Base-by-base conservation (phyloP, 441 rosid genomes). In the Jatropha podagrica region DNA sequence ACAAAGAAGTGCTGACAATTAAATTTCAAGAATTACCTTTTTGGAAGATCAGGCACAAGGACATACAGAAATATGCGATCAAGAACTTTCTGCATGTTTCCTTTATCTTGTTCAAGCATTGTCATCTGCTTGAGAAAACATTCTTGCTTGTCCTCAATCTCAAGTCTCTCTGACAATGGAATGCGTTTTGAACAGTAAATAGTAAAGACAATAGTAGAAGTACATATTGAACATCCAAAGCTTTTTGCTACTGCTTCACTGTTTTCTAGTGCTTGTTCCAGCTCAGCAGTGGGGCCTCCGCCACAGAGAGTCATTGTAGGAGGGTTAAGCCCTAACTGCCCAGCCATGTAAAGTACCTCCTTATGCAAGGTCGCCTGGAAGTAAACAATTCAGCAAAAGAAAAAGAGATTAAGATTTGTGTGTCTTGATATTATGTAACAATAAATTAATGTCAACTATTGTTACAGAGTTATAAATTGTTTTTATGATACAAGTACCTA, bases 311-410 rank as follows among this genome's bases (percentile, higher is more conserved):
- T 83, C 98, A 92, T 94, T 1, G 92, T 89, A 56, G 98, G 91
- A 78, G 98, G 98, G 79, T 90, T 91, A 71, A 96, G 95, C 42
- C 98, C 98, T 86, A 94, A 80, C 77, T 96, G 99, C 55, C 99
- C 97, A 81, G 99, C 98, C 98, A 94, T 96, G 87, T 90, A 84
- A 64, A 96, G 92, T 64, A 92, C 78, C 82, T 87, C 86, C 83
- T 87, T 86, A 75, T 90, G 97, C 87, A 92, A 89, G 73, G 98
- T 92, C 18, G 99, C 98, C 99, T 96, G 82, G 23, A 74, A 78
- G 71, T 14, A 69, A 77, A 76, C 56, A 68, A 61, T 51, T 17
- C 56, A 42, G 17, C 3, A 42, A 17, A 40, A 26, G 18, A 42
- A 55, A 72, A 23, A 12, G 3, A 56, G 4, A 46, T 44, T 32